Conservation (phyloP, 306 rosid species). For the Corylus avellana region DNA sequence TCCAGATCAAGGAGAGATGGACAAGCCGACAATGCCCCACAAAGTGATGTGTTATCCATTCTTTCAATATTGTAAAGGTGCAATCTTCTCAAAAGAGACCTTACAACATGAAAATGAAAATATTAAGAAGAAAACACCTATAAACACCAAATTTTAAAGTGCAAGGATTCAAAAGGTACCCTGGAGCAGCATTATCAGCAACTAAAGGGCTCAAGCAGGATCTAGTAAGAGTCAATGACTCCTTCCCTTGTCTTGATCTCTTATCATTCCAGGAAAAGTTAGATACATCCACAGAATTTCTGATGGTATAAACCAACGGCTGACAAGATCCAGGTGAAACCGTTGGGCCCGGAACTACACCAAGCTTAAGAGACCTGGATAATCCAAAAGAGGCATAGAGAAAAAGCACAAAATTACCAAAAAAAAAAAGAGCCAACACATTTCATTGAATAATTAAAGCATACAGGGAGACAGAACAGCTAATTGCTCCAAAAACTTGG, state of each 20-base stretch:
- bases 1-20: slow-evolving; percentile 92
- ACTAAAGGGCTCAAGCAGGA: slow-evolving; percentile 91
- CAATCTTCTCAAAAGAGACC: slow-evolving; percentile 76
- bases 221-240: slow-evolving; percentile 85
- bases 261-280: slow-evolving; percentile 91
- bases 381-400: slow-evolving; percentile 23
- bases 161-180: slow-evolving; percentile 53
- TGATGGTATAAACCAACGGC: slow-evolving; percentile 62
- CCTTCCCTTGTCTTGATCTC: slow-evolving; percentile 96
- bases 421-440: slow-evolving; percentile 2
- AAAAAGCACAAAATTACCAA: slow-evolving; percentile 12
- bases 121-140: slow-evolving; percentile 14
- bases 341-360: slow-evolving; percentile 73
- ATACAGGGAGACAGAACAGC: slow-evolving; percentile 15
- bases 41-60: slow-evolving; percentile 85
- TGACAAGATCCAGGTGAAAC: slow-evolving; percentile 68
- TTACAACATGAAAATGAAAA: slow-evolving; percentile 38
- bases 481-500: slow-evolving; percentile 9
- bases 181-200: slow-evolving; percentile 68
- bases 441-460: slow-evolving; percentile 18
- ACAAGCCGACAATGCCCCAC: slow-evolving; percentile 73
- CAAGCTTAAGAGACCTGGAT: slow-evolving; percentile 91
- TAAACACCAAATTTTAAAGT: slow-evolving; percentile 18
- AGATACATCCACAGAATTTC: slow-evolving; percentile 76
- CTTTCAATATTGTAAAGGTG: slow-evolving; percentile 92